Evolutionary conservation across 176 grass and related monocot genomes (phyloP).

Genomic region (Eleusine coracana): DNA sequence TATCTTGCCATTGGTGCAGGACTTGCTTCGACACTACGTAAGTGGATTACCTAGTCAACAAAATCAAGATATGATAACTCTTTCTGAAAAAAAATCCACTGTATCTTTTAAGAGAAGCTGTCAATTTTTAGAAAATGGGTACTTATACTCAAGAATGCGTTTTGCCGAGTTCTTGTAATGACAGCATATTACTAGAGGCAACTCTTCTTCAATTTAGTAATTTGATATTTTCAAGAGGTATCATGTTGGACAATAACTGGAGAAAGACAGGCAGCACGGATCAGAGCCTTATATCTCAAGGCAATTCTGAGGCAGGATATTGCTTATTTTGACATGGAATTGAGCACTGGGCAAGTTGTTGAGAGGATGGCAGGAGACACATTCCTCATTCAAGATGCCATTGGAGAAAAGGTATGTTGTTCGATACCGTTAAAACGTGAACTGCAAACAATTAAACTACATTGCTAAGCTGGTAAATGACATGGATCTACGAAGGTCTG

Average conservation of each 20-base stretch:
- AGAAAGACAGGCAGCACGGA: constrained; percentile 51
- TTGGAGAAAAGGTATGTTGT: constrained; percentile 48
- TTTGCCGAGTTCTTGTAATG: background rate
- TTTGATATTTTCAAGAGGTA: constrained; percentile 47
- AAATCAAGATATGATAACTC: constrained; percentile 1
- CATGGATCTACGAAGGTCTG: background rate
- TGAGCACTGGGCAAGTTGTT: constrained; percentile 47
- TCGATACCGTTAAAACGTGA: background rate
- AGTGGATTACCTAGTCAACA: constrained; percentile 25
- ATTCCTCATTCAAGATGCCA: constrained; percentile 56
- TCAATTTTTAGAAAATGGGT: too few relatives aligned
- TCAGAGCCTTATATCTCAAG: constrained; percentile 48
- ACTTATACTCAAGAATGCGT: background rate
- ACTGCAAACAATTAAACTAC: background rate
- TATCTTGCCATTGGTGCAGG: constrained; percentile 79
- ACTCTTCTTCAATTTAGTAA: background rate
- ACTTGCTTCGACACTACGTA: constrained; percentile 61
- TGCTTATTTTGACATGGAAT: constrained; percentile 52
- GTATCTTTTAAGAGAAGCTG: background rate
- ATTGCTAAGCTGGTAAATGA: background rate
- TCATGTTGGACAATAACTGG: constrained; percentile 57
- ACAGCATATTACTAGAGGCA: background rate
- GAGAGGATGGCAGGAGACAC: constrained; percentile 56
- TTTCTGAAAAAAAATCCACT: background rate
- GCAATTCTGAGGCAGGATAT: constrained; percentile 49